These are phyloP conservation scores for Suillus fuscotomentosus DNA, from an alignment of 768 basidiomycete genomes.

Conservation along the genomic window DNA sequence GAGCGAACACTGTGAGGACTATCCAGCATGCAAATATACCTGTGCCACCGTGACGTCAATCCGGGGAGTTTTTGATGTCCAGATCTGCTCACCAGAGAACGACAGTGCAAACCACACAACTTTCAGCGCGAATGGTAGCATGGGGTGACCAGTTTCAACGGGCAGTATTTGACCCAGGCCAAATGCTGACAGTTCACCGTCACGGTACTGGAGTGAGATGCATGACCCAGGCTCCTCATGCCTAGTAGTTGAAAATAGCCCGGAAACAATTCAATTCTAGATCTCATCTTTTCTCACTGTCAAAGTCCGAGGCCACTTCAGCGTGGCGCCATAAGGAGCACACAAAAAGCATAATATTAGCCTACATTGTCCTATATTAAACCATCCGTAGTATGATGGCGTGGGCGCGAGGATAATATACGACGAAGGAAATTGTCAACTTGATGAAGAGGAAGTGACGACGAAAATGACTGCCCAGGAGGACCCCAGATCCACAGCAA, in stretches of 20 bases:
- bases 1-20: constrained; percentile 44
- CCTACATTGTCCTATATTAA: neutral
- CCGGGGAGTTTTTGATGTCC: neutral
- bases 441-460: neutral
- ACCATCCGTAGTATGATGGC: neutral
- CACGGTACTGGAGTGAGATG: neutral
- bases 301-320: neutral
- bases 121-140: constrained; percentile 59
- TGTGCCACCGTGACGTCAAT: constrained; percentile 19
- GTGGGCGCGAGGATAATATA: neutral
- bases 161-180: neutral
- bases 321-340: neutral
- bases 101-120: constrained; percentile 59
- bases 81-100: constrained; percentile 40
- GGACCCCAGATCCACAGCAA: neutral
- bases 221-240: neutral
- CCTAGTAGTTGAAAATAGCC: neutral
- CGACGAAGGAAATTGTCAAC: neutral
- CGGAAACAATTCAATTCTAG: neutral
- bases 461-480: neutral
- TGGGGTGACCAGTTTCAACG: constrained; percentile 17
- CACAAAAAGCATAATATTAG: neutral
- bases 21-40: constrained; percentile 53
- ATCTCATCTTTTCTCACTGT: neutral
- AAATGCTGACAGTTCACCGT: neutral